Percentiles rank a stretch among this genome's conserved stretches.
phyloP scores from a whole-genome alignment of 83 land plant species.

The Picea mariana region DNA sequence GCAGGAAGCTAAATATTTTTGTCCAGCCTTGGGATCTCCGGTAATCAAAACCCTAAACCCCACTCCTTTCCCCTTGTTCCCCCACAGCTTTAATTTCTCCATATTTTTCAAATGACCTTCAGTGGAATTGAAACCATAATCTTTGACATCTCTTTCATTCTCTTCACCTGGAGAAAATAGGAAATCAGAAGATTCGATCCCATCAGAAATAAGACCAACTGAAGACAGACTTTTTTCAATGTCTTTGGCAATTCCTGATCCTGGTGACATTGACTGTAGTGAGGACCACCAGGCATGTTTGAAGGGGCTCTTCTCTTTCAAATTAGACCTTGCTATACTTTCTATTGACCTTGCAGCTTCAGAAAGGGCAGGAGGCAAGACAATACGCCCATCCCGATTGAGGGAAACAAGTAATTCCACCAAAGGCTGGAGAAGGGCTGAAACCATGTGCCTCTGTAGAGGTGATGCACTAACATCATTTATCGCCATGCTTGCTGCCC shows the following conservation, averaged over 20 bases:
- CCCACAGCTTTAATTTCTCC: slow-evolving; percentile 5
- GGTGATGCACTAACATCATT: slow-evolving; percentile 63
- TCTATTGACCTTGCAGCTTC: slow-evolving; percentile 41
- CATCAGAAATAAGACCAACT: slow-evolving; percentile 34
- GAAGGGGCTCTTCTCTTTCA: slow-evolving; percentile 28
- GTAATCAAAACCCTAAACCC: slow-evolving; percentile 73
- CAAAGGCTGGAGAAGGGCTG: slow-evolving; percentile 67
- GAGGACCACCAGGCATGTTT: slow-evolving; percentile 29
- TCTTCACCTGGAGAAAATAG: not conserved
- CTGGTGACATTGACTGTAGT: slow-evolving; percentile 31
- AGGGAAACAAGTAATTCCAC: slow-evolving; percentile 59
- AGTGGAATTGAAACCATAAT: not conserved
- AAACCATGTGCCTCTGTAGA: slow-evolving; percentile 65
- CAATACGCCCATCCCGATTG: slow-evolving; percentile 63
- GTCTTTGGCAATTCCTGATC: slow-evolving; percentile 36
- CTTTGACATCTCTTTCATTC: slow-evolving; percentile 4
- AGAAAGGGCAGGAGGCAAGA: slow-evolving; percentile 59
- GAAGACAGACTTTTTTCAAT: slow-evolving; percentile 35
- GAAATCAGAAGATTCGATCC: slow-evolving; percentile 15
- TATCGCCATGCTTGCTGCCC: slow-evolving; percentile 73
- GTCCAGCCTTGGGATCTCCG: slow-evolving; percentile 77
- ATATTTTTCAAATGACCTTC: slow-evolving; percentile 8
- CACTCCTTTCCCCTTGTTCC: slow-evolving; percentile 26
- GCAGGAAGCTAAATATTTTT: slow-evolving; percentile 75
- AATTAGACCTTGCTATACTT: slow-evolving; percentile 34